Conservation (phyloP, 1,284 basidiomycete species). For the Psilocybe mexicana region DNA sequence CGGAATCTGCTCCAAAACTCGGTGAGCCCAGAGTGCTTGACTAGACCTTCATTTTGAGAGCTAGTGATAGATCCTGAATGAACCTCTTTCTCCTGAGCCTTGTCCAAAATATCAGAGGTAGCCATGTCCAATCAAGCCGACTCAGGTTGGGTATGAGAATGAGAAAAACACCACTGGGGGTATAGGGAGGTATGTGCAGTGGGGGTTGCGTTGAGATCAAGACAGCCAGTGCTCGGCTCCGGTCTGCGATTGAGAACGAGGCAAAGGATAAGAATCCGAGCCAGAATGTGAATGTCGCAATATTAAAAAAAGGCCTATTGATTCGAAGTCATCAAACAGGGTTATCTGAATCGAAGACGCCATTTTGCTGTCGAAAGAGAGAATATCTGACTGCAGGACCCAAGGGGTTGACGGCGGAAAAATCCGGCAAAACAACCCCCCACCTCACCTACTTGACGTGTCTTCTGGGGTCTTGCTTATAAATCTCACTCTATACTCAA, state of each 20-base stretch:
- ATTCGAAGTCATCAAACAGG: background rate
- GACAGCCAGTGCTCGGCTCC: background rate
- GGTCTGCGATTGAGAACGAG: too few species aligned
- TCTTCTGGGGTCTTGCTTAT: too few species aligned
- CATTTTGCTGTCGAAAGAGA: background rate
- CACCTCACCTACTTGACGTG: too few species aligned
- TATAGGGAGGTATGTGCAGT: background rate
- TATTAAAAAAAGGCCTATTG: background rate
- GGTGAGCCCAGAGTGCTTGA: background rate
- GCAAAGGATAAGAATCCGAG: too few species aligned
- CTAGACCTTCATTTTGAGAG: background rate
- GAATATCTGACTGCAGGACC: background rate
- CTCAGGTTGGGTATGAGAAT: background rate
- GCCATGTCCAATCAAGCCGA: background rate
- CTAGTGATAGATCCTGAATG: background rate
- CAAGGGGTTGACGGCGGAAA: background rate
- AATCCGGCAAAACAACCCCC: too few species aligned
- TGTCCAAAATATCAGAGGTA: background rate
- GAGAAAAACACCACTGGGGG: background rate
- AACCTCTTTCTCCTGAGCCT: background rate
- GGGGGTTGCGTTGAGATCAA: too few species aligned
- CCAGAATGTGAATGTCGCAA: background rate
- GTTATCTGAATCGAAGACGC: background rate
- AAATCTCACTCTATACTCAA: too few species aligned
- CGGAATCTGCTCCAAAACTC: conserved; percentile 20